Base-by-base conservation (phyloP, 73 alveolate genomes). In the Paramecium sexaurelia region DNA sequence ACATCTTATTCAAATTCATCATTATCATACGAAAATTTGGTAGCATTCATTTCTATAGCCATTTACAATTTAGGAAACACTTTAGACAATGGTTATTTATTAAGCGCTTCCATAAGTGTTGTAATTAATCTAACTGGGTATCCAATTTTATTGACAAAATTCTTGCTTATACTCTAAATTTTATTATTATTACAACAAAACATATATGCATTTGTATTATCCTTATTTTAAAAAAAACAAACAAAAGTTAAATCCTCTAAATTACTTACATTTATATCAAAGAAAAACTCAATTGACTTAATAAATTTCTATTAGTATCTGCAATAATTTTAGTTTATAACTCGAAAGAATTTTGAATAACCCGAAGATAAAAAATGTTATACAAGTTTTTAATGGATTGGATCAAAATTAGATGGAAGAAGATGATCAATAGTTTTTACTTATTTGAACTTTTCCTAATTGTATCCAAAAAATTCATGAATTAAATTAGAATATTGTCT, bases 211-310 rank as follows among this genome's bases (percentile, higher is more conserved):
- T 73, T 73, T 32, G 9, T 10, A 5, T 32, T 32, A 13, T 73
- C 87, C 15, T 35, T 29, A 73, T 73, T 35, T 33, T 73, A 73
- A 10, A 73, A 73, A 35, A 73, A 73, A 36, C 87, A 73, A 32
- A 35, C 87, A 73, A 73, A 73, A 17, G 39, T 32, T 8, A 73
- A 73, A 37, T 73, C 87, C 2, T 73, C 87, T 33, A 73, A 36
- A 73, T 73, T 73, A 8, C 32, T 20, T 35, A 35, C 17, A 73
- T 27, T 37, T 13, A 73, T 73, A 73, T 73, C 87, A 35, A 35
- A 73, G 56, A 73, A 73, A 17, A 73, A 73, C 5, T 73, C 45
- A 15, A 73, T 73, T 3, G 66, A 17, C 10, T 78, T 78, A 2
- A 78, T 26, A 43, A 13, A 78, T 41, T 78, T 78, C 26, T 20